Evolutionary conservation across 1,284 basidiomycete genomes (phyloP).

Genomic region (Fistulinella staudtii): DNA sequence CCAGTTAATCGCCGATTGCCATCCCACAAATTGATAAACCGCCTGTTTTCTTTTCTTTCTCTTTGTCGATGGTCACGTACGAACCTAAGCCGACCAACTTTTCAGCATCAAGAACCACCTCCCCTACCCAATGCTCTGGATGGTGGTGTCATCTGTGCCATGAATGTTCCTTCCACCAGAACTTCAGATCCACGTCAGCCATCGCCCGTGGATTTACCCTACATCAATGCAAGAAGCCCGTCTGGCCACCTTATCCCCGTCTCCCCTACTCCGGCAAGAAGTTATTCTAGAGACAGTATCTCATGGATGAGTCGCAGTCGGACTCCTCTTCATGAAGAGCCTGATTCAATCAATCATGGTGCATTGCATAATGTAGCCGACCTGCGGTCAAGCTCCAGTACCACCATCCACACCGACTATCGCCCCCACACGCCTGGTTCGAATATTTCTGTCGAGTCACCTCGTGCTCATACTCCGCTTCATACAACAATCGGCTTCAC

Average conservation of each 20-base stretch:
- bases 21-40: slow-evolving; percentile 3
- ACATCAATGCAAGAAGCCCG: slow-evolving; percentile 2
- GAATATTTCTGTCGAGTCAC: neutral
- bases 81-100: neutral
- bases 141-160: slow-evolving; percentile 10
- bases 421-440: neutral
- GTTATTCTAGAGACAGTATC: slow-evolving; percentile 6
- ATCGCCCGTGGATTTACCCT: slow-evolving; percentile 20
- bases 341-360: slow-evolving; percentile 2
- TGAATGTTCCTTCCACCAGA: slow-evolving; percentile 14
- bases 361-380: neutral
- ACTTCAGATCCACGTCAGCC: slow-evolving; percentile 1
- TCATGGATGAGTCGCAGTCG: slow-evolving; percentile 12
- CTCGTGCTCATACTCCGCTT: slow-evolving; percentile 1
- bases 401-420: neutral
- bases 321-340: slow-evolving; percentile 19
- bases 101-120: neutral
- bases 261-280: slow-evolving; percentile 13
- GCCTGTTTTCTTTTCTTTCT: slow-evolving; percentile 9
- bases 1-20: neutral
- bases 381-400: slow-evolving; percentile 5
- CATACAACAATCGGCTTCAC: neutral
- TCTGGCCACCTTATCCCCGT: slow-evolving; percentile 24
- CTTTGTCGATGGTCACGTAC: slow-evolving; percentile 2
- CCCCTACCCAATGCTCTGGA: neutral